Evolutionary conservation across 225 moss, liverwort and hornwort species (phyloP).

Genomic region (Bryoerythrophyllum caledonicum): DNA sequence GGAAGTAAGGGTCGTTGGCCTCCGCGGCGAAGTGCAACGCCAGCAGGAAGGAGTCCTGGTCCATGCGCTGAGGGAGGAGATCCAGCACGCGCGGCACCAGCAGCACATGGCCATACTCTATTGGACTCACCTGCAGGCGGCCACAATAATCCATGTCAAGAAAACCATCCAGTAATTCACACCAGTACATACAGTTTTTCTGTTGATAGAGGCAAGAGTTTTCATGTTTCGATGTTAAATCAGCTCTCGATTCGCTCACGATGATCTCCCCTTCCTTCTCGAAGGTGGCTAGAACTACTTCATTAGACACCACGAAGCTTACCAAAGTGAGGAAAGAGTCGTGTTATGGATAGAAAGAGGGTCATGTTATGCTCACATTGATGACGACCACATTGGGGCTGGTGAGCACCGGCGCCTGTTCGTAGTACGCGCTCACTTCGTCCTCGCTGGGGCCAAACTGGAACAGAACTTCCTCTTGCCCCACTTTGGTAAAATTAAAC

Average conservation of each 20-base stretch:
- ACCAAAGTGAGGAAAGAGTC: no score
- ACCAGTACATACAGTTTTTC: no score
- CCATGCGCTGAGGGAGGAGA: constrained; percentile 71
- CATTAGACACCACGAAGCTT: no score
- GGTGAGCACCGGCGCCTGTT: constrained; percentile 41
- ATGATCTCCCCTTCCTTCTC: no score
- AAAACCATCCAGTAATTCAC: no score
- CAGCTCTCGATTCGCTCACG: no score
- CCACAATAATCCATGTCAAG: no score
- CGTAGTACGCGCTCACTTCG: constrained; percentile 43
- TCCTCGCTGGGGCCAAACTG: constrained; percentile 67
- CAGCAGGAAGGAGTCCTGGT: constrained; percentile 65
- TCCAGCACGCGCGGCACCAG: constrained; percentile 78
- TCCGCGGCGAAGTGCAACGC: constrained; percentile 84
- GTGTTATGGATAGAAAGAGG: no score
- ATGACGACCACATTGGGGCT: constrained; percentile 78
- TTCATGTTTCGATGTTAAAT: no score
- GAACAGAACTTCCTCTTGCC: constrained; percentile 74
- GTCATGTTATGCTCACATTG: constrained; percentile 49
- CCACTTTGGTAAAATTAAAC: constrained; percentile 90
- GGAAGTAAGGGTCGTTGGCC: constrained; percentile 73
- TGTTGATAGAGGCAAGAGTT: no score
- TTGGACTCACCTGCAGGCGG: constrained; percentile 81
- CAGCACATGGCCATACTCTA: constrained; percentile 87
- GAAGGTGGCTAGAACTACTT: no score